Evolutionary conservation across 148 eudicot species (phyloP).

Genomic region (Camellia sinensis): DNA sequence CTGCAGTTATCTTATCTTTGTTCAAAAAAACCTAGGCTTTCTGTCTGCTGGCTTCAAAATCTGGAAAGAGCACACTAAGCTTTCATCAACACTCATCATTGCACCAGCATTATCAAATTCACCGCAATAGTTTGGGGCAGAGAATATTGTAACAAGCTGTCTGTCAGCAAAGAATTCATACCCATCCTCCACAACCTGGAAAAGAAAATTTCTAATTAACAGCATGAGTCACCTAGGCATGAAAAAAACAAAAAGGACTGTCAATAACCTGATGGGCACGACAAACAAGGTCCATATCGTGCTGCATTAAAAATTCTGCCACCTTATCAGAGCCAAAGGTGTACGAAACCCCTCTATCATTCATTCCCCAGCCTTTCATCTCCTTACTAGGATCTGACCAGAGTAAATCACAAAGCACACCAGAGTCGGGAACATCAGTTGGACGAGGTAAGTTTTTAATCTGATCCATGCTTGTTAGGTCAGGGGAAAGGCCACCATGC

Average conservation of each 20-base stretch:
- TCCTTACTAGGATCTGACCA: background rate
- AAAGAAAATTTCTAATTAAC: background rate
- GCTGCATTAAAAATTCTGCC: slow-evolving; percentile 27
- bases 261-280: slow-evolving; percentile 30
- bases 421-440: slow-evolving; percentile 30
- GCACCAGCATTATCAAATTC: too few species aligned
- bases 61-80: slow-evolving; percentile 25
- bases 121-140: too few species aligned
- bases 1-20: background rate
- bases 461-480: slow-evolving; percentile 15
- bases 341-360: background rate
- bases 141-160: slow-evolving; percentile 7
- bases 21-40: slow-evolving; percentile 25
- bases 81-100: background rate
- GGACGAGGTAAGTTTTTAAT: slow-evolving; percentile 25
- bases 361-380: background rate
- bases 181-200: slow-evolving; percentile 33
- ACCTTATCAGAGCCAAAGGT: slow-evolving; percentile 7
- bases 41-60: slow-evolving; percentile 28
- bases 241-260: background rate
- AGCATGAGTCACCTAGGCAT: background rate
- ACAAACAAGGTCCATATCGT: slow-evolving; percentile 36
- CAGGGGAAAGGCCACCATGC: slow-evolving; percentile 3
- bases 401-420: slow-evolving; percentile 28
- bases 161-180: slow-evolving; percentile 32